Evolutionary conservation across 139 green algal genomes (phyloP), one percentile per base, ranked within the genome.

Genomic region (Chlamydomonas asymmetrica): DNA sequence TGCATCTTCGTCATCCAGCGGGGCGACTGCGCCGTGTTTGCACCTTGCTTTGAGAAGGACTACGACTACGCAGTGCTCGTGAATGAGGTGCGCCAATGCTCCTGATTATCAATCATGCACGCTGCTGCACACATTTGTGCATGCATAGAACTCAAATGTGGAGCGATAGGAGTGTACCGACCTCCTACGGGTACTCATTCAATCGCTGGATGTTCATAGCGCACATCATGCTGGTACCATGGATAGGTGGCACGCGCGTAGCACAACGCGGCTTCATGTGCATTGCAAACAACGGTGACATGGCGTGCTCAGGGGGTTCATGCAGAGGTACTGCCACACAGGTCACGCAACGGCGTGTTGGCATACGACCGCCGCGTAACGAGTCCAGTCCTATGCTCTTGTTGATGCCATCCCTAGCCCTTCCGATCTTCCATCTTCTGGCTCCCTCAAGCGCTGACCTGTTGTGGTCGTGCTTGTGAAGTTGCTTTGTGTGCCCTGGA

Each of bases 1-100:
- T 78, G 78, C 20, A 64, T 93, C 66, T 93, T 91, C 71, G 38
- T 88, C 4, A 72, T 93, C 20, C 88, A 91, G 60, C 66, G 88
- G 7, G 74, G 38, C n/a, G 88, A 92, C 61, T 93, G 88, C 71
- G 39, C 9, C 29, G 27, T 56, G 2, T 91, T 92, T 66, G 80
- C 71, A 8, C 88, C 88, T 18, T 92, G 73, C 71, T 43, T 63
- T 23, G 71, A 82, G 27, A 86, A 85, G 27, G 88, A 93, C 62
- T 74, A 81, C 0, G 52, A 69, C 37, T 93, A 91, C 73, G 75
- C 71, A 7, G 29, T 34, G 43, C 54, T 88, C 43, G 32, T 93
- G 48, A 22, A 41, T 13, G 67, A 76, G 56, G 77, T 76, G 62
- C 13, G 56, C 2, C 52, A 18, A 34, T 23, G 54, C 16, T 37